These are phyloP conservation scores for Lichenothelia convexa DNA, from an alignment of 495 filamentous ascomycete species.

Conservation along the genomic window DNA sequence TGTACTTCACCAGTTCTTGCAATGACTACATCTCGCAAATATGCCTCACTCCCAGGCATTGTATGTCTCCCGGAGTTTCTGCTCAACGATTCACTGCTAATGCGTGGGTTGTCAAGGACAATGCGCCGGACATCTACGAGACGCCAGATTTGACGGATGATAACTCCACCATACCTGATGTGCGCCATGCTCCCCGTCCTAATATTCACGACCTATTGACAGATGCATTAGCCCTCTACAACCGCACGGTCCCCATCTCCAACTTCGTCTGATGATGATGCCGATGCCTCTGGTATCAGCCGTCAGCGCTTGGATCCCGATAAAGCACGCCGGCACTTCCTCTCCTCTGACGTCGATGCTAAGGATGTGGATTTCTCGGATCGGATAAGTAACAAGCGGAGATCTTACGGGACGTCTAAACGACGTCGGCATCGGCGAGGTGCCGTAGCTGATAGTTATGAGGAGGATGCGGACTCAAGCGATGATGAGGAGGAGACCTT, in stretches of 20 bases:
- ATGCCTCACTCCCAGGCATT: no score
- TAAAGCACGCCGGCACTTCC: constrained; percentile 1
- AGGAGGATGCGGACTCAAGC: constrained; percentile 42
- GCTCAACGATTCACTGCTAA: no score
- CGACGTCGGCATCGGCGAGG: constrained; percentile 43
- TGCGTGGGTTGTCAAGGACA: no score
- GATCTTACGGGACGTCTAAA: constrained; percentile 55
- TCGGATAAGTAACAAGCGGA: constrained; percentile 62
- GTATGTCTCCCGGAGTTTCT: no score
- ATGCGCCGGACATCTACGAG: constrained; percentile 15
- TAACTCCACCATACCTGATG: constrained; percentile 1
- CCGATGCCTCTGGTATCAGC: constrained; percentile 1
- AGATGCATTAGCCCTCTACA: neutral
- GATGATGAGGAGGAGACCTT: constrained; percentile 42
- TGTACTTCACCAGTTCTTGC: no score
- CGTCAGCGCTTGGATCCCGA: neutral
- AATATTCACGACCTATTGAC: no score
- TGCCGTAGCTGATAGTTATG: constrained; percentile 30
- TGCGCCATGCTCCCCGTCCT: no score
- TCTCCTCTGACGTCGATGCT: constrained; percentile 2
- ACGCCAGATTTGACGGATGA: constrained; percentile 6
- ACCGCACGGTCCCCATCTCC: neutral
- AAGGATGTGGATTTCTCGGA: constrained; percentile 50
- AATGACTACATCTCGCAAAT: no score
- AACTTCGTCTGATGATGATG: neutral